phyloP scores from a whole-genome alignment of 768 basidiomycete species.

The Suillus occidentalis region DNA sequence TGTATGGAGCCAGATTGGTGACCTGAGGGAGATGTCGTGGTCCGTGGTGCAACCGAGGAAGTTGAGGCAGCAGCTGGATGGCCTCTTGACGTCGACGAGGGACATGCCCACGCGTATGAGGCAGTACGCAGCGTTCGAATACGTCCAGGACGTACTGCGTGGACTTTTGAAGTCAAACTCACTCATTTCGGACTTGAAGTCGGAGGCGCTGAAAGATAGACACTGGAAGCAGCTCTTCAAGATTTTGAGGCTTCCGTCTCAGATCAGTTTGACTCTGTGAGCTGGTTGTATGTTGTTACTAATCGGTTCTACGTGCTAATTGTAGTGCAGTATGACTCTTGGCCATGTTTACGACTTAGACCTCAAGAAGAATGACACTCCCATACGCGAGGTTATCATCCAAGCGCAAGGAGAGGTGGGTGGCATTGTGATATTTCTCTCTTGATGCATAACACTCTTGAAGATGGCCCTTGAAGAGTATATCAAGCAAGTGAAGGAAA shows the following conservation, averaged over 20 bases:
- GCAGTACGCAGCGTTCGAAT: conserved; percentile 98
- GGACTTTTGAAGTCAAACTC: conserved; percentile 87
- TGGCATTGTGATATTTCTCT: background rate
- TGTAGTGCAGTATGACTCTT: conserved; percentile 76
- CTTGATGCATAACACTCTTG: conserved; percentile 20
- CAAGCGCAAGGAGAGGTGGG: conserved; percentile 96
- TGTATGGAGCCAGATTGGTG: conserved; percentile 91
- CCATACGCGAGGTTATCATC: conserved; percentile 92
- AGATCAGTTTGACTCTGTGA: conserved; percentile 75
- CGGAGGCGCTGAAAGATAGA: conserved; percentile 94
- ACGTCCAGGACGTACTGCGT: conserved; percentile 88
- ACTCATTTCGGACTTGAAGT: conserved; percentile 91
- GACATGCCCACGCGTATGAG: conserved; percentile 99
- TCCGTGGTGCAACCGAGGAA: conserved; percentile 93
- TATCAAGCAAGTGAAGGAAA: conserved; percentile 94
- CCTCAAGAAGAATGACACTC: conserved; percentile 85
- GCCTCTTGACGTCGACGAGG: conserved; percentile 88
- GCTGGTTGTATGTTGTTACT: conserved; percentile 25
- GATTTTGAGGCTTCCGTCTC: conserved; percentile 68
- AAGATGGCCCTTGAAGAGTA: conserved; percentile 96
- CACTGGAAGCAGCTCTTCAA: conserved; percentile 99
- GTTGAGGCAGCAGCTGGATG: conserved; percentile 89
- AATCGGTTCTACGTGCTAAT: conserved; percentile 11
- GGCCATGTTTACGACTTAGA: conserved; percentile 98
- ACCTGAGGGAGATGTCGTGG: conserved; percentile 88